Evolutionary conservation across 257 asterid species (phyloP).

Genomic region (Jaltomata sinuosa): DNA sequence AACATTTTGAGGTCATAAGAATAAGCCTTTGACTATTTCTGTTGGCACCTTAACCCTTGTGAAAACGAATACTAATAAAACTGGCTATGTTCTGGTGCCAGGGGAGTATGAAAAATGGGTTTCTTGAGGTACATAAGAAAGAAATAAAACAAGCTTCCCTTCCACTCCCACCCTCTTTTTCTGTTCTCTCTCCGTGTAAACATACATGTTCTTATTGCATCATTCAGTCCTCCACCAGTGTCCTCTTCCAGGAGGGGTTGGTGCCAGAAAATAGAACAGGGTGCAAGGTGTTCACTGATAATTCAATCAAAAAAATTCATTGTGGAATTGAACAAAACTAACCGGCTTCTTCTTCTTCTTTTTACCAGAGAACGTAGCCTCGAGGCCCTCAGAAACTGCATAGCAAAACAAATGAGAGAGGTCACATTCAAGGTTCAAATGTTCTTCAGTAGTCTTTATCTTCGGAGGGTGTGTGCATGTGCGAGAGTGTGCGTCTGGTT

Average conservation of each 20-base stretch:
- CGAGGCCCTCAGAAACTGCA: constrained; percentile 72
- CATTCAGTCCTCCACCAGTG: background rate
- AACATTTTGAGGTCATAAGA: background rate
- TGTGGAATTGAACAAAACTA: constrained; percentile 10
- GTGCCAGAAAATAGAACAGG: background rate
- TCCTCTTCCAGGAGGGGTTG: background rate
- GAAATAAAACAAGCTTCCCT: background rate
- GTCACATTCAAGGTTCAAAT: background rate
- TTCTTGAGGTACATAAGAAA: background rate
- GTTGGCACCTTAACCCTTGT: background rate
- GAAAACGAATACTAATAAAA: background rate
- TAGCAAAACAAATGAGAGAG: background rate
- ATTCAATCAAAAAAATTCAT: background rate
- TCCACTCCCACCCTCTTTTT: background rate
- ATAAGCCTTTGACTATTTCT: background rate
- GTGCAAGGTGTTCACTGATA: background rate
- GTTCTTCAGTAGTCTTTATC: background rate
- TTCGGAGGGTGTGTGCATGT: background rate
- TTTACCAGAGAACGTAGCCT: constrained; percentile 61
- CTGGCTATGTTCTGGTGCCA: background rate
- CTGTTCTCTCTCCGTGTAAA: background rate
- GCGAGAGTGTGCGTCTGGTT: background rate
- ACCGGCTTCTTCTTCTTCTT: constrained; percentile 92
- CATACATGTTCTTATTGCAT: background rate
- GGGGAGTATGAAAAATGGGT: background rate